Evolutionary conservation across 169 alveolate genomes (phyloP).

Genomic region (Plasmodium relictum): DNA sequence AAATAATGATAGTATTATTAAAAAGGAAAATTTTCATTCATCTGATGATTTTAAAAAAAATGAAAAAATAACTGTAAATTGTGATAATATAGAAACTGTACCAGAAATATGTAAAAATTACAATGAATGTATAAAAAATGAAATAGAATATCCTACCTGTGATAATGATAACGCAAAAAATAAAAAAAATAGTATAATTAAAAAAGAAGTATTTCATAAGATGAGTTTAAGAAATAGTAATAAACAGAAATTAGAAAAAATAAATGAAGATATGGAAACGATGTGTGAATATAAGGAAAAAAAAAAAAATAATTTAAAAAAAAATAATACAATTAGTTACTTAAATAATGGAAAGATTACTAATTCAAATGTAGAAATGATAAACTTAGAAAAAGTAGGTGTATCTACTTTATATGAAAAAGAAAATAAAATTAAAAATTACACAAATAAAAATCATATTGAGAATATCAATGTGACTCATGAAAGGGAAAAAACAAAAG

Average conservation of each 20-base stretch:
- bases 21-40: background rate
- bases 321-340: background rate
- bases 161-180: background rate
- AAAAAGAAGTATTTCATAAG: background rate
- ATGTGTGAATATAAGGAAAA: background rate
- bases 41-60: background rate
- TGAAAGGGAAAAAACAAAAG: too few relatives aligned
- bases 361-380: background rate
- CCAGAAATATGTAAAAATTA: background rate
- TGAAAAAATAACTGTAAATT: background rate
- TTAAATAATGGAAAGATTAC: background rate
- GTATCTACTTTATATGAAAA: too few relatives aligned
- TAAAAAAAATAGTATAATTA: background rate
- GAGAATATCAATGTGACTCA: too few relatives aligned
- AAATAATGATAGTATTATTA: background rate
- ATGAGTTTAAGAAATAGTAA: background rate
- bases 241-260: background rate
- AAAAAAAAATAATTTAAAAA: background rate
- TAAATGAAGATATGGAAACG: background rate
- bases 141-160: background rate
- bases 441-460: too few relatives aligned
- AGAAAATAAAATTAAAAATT: too few relatives aligned
- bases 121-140: background rate
- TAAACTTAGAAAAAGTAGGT: background rate
- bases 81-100: background rate